Percentiles rank a stretch among this genome's conserved stretches.
phyloP scores from a whole-genome alignment of 257 asterid species.

The Marsdenia floribunda region DNA sequence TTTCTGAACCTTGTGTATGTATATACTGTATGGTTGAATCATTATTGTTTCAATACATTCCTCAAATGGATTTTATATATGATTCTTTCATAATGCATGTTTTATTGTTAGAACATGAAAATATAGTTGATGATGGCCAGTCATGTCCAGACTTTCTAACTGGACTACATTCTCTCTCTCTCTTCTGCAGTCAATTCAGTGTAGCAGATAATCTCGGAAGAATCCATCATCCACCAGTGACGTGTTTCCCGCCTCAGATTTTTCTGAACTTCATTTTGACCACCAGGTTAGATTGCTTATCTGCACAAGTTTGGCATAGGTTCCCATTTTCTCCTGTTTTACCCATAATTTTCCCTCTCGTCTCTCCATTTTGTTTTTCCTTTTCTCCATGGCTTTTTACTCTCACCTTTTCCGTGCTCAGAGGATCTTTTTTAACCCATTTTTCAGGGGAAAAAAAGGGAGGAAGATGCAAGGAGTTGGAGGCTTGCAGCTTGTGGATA shows the following conservation, averaged over 20 bases:
- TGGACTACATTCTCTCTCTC: neutral
- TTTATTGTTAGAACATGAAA: neutral
- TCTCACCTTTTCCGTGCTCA: no score
- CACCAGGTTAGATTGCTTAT: slow-evolving; percentile 10
- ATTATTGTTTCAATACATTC: neutral
- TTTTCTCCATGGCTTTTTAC: no score
- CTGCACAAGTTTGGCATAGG: neutral
- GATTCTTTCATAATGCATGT: slow-evolving; percentile 3
- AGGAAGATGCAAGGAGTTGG: no score
- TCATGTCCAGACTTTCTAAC: neutral
- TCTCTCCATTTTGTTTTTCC: no score
- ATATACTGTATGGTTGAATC: neutral
- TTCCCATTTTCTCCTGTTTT: no score
- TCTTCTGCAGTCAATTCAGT: neutral
- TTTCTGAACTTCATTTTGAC: neutral
- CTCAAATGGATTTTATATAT: neutral
- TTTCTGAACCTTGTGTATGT: neutral
- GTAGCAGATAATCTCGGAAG: neutral
- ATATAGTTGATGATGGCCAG: neutral
- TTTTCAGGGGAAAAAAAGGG: no score
- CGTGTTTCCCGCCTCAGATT: neutral
- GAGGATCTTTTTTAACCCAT: no score
- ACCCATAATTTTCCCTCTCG: no score
- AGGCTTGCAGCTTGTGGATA: no score
- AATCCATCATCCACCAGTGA: neutral